Conservation (phyloP, 1,284 basidiomycete genomes). For the Ustilago cynodontis region DNA sequence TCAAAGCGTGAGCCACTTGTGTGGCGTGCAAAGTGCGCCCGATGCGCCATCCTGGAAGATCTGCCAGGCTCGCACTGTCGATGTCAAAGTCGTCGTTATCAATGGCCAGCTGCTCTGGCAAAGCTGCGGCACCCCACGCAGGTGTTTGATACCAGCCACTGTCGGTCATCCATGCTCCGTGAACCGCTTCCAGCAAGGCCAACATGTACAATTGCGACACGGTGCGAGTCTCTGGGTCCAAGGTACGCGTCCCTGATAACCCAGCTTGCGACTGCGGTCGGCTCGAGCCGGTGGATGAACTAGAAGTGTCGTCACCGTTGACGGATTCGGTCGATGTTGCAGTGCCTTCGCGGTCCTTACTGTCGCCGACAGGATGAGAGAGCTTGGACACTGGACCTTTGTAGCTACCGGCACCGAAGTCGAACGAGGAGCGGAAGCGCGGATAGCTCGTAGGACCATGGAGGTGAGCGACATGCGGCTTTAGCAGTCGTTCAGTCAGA, state of each 20-base stretch:
- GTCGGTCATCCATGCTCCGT: slow-evolving; percentile 49
- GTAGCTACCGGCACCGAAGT: slow-evolving; percentile 14
- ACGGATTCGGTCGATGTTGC: not conserved
- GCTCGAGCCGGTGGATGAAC: slow-evolving; percentile 19
- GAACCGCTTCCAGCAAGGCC: slow-evolving; percentile 35
- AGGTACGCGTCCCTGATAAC: not conserved
- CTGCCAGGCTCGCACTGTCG: slow-evolving; percentile 9
- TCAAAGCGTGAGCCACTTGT: slow-evolving; percentile 40
- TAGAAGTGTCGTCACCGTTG: slow-evolving; percentile 10
- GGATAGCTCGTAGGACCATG: not conserved
- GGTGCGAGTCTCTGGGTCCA: slow-evolving; percentile 8
- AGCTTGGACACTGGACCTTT: not conserved
- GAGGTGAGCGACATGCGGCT: slow-evolving; percentile 25
- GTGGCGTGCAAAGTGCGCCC: slow-evolving; percentile 31
- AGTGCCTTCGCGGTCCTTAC: not conserved
- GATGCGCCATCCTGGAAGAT: slow-evolving; percentile 41
- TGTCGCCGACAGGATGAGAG: not conserved
- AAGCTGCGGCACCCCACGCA: slow-evolving; percentile 28
- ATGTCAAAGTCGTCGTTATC: slow-evolving; percentile 27
- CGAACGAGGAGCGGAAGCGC: slow-evolving; percentile 34
- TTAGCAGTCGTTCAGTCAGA: slow-evolving; percentile 27
- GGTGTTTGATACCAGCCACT: slow-evolving; percentile 36
- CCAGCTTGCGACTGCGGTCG: slow-evolving; percentile 15
- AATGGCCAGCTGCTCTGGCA: slow-evolving; percentile 27
- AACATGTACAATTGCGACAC: slow-evolving; percentile 42